Evolutionary conservation across 2,329 filamentous ascomycete species (phyloP), one percentile per base, ranked within the genome.

Genomic region (Zalaria obscura): DNA sequence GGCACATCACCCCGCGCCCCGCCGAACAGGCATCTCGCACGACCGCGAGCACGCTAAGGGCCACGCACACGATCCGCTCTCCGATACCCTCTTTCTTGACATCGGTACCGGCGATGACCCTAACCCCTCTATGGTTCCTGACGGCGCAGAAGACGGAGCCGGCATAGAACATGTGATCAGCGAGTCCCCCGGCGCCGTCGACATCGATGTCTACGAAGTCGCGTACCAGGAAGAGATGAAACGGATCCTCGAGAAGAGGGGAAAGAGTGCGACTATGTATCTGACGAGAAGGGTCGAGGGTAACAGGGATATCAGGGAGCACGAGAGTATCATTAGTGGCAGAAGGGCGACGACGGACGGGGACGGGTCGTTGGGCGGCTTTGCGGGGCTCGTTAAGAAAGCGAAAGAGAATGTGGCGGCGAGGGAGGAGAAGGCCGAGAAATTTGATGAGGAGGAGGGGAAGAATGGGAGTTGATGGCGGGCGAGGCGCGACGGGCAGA

Each of bases 191-290:
- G 80, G 80, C 0, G 81, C 80, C 1, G 83, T 84, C 4, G 86
- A 93, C 45, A 85, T 85, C 51, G 79, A 91, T 55, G 80, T 96
- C 44, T 95, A 94, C 58, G 85, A 93, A 58, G 76, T 74, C 1
- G 89, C 89, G 0, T 95, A 93, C 57, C 77, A 84, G 54, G 75
- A 83, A 46, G 85, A 95, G 62, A 75, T 91, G 27, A 73, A 81
- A 44, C 73, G 80, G 10, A 89, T 95, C 52, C 62, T 73, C 27
- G 60, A 65, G 47, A 55, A 63, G 47, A 54, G 66, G 50, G 64
- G 67, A 43, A 58, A 62, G 26, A 54, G 58, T 29, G 68, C 77
- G 1, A 78, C 69, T 11, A 67, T 83, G 10, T 82, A 80, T 44
- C 60, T 71, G 8, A 70, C 63, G 0, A 58, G 67, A 8, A 59